Percentiles rank a stretch among this genome's conserved stretches.
Conservation (phyloP, 2,329 filamentous ascomycete species). For the Colletotrichum sansevieriae region DNA sequence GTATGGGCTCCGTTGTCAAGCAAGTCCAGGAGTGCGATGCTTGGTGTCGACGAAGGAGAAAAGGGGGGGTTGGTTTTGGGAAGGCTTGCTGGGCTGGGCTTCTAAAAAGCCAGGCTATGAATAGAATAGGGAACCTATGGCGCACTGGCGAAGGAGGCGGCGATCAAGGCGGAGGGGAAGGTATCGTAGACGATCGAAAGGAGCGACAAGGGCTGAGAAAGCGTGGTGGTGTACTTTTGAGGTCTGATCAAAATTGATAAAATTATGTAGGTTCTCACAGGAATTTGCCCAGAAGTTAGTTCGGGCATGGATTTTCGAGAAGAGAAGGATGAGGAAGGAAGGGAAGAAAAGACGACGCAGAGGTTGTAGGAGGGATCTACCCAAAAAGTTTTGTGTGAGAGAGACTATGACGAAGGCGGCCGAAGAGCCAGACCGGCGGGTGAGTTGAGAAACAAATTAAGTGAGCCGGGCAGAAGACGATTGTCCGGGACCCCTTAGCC, state of each 20-base stretch:
- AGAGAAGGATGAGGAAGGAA: conserved; percentile 8
- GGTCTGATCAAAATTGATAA: not conserved
- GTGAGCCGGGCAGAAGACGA: not conserved
- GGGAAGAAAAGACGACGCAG: conserved; percentile 1
- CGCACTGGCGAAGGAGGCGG: conserved; percentile 25
- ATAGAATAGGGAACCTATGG: conserved; percentile 37
- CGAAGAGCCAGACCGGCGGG: not conserved
- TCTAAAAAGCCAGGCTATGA: conserved; percentile 34
- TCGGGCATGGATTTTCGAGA: conserved; percentile 6
- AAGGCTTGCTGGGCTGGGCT: conserved; percentile 16
- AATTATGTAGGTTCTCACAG: conserved; percentile 6
- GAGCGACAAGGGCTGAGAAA: conserved; percentile 17
- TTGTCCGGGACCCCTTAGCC: conserved; percentile 27
- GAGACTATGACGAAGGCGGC: conserved; percentile 18
- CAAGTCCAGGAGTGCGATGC: conserved; percentile 19
- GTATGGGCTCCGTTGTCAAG: conserved; percentile 27
- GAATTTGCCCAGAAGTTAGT: conserved; percentile 5
- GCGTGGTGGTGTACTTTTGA: conserved; percentile 2
- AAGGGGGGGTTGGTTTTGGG: conserved; percentile 25
- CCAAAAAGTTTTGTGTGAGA: conserved; percentile 16
- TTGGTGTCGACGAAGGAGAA: conserved; percentile 30
- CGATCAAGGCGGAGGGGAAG: conserved; percentile 18
- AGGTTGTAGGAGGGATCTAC: conserved; percentile 8
- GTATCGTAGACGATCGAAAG: not conserved
- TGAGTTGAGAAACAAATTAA: not conserved